Percentiles rank a stretch among this genome's conserved stretches.
Conservation (phyloP, 1,284 basidiomycete species). For the Ceratobasidium sp. region DNA sequence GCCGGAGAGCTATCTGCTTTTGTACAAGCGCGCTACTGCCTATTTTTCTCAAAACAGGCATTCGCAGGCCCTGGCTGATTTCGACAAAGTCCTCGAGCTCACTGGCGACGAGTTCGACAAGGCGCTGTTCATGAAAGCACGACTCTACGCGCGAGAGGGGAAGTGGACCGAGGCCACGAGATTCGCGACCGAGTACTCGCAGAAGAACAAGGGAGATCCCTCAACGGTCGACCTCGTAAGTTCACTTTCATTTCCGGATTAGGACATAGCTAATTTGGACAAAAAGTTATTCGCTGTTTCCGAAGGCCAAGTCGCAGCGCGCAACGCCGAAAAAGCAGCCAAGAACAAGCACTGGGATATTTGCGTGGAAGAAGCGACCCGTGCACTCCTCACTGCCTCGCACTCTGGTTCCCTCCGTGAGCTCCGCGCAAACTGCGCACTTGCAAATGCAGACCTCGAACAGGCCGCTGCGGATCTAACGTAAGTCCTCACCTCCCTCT, state of each 20-base stretch:
- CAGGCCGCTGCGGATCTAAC: slow-evolving; percentile 87
- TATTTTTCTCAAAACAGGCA: slow-evolving; percentile 85
- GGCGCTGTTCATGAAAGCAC: slow-evolving; percentile 88
- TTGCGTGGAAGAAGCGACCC: slow-evolving; percentile 80
- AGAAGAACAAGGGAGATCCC: slow-evolving; percentile 65
- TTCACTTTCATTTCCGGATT: neutral
- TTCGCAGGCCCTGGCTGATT: slow-evolving; percentile 84
- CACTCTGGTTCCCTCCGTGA: slow-evolving; percentile 78
- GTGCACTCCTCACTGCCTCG: slow-evolving; percentile 78
- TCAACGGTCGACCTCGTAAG: slow-evolving; percentile 69
- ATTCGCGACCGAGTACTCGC: slow-evolving; percentile 69
- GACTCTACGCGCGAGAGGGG: slow-evolving; percentile 84
- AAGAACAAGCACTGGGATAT: slow-evolving; percentile 78
- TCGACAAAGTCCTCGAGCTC: slow-evolving; percentile 84
- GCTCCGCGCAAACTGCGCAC: slow-evolving; percentile 81
- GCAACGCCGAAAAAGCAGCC: slow-evolving; percentile 72
- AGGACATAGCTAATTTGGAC: neutral
- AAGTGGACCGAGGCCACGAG: slow-evolving; percentile 73
- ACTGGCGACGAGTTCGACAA: slow-evolving; percentile 78
- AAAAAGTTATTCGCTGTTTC: slow-evolving; percentile 63
- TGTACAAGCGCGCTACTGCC: slow-evolving; percentile 93
- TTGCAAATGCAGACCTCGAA: slow-evolving; percentile 84
- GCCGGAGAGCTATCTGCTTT: slow-evolving; percentile 82
- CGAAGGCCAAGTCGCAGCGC: slow-evolving; percentile 68
- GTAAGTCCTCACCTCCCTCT: slow-evolving; percentile 62